Base-by-base conservation (phyloP, 306 rosid genomes). In the Cicer pinnatifidum region DNA sequence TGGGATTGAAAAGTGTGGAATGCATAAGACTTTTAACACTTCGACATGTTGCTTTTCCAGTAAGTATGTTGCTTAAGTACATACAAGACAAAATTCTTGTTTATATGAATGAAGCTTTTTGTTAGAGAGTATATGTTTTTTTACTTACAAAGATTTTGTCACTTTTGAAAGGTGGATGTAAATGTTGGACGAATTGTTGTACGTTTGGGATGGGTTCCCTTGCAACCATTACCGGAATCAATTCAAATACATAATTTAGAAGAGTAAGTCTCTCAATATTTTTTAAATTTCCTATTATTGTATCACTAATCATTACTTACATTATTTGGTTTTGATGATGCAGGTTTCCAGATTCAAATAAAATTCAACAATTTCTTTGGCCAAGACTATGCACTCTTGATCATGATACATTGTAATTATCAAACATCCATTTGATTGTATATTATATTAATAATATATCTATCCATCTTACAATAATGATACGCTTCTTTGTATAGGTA, bases 161-260 rank as follows among this genome's bases (percentile, higher is more conserved):
- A 6, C 11, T 53, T 45, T 46, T 80, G 8, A 9, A 64, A 87
- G 97, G 97, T 90, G 79, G 98, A 90, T 44, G 89, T 91, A 41
- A 93, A 93, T 72, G 98, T 93, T 65, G 93, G 81, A n/a, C 80
- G 97, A 48, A 89, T 93, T 64, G 90, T 80, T 0, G 81, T 86
- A 17, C 91, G 96, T n/a, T 56, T 93, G 38, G 97, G 96, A n/a
- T 90, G 98, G 97, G 93, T 88, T 76, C 96, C 91, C 5, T 81
- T 93, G 15, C 82, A 86, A 69, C 92, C 95, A 15, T 78, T 90
- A 11, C 97, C 98, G 1, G 96, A 76, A 58, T 6, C 57, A 3
- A 12, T 87, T 12, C 85, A 87, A 56, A 39, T 93, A 38, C 93
- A 93, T 75, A 72, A 83, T 46, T 67, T 93, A 61, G 85, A 85